Conservation (phyloP, 1,284 basidiomycete species). For the Serendipita sp. region DNA sequence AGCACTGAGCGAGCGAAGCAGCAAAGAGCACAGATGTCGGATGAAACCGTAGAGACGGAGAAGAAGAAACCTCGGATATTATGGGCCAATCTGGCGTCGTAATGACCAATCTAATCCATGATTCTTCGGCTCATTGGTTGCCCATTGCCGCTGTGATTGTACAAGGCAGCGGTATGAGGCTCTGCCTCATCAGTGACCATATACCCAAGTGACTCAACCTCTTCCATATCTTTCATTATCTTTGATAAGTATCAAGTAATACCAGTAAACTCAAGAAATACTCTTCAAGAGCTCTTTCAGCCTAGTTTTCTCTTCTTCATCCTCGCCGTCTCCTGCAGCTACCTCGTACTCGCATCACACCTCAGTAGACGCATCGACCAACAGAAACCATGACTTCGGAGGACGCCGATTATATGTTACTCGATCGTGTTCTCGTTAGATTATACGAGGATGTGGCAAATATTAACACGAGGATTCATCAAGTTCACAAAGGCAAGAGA, state of each 20-base stretch:
- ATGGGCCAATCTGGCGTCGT: too few species aligned
- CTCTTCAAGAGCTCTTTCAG: neutral
- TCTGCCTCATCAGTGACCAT: neutral
- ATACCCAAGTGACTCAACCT: neutral
- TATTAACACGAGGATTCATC: neutral
- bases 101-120: too few species aligned
- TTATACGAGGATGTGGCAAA: conserved; percentile 3
- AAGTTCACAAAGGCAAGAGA: neutral
- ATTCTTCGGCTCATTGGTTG: neutral
- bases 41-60: too few species aligned
- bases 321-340: too few species aligned
- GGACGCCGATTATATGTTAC: neutral
- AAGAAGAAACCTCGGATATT: too few species aligned
- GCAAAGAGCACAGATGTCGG: too few species aligned
- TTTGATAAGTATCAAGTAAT: neutral
- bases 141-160: neutral
- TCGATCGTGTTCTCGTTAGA: conserved; percentile 1
- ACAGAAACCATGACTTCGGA: neutral
- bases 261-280: neutral
- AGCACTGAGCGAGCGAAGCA: too few species aligned
- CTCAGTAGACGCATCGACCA: neutral
- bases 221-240: neutral
- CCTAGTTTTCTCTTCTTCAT: too few species aligned
- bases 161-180: neutral
- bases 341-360: too few species aligned